Percentiles rank a stretch among this genome's conserved stretches.
Conservation (phyloP, 1,284 basidiomycete species). For the Malassezia nana region DNA sequence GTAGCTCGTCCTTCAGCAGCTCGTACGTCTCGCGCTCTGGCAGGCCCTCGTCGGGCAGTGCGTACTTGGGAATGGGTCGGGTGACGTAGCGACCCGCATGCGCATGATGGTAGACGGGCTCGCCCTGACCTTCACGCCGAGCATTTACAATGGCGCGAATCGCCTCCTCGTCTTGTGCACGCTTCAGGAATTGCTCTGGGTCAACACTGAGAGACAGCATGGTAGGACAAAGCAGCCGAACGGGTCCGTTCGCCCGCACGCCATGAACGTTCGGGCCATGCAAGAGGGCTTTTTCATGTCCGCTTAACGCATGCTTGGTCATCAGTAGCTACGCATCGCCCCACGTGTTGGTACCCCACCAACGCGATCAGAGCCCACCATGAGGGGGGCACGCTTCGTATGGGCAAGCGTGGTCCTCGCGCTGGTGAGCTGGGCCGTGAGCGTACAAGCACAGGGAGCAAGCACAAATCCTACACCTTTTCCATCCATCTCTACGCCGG, state of each 20-base stretch:
- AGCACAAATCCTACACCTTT: constrained; percentile 4
- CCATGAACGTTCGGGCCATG: neutral
- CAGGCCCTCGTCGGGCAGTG: constrained; percentile 49
- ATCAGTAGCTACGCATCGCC: neutral
- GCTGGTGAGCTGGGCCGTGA: neutral
- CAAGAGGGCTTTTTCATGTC: no score
- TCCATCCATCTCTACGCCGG: neutral
- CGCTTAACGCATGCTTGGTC: neutral
- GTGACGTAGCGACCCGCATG: constrained; percentile 40
- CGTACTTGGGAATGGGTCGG: constrained; percentile 48
- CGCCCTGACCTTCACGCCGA: constrained; percentile 1
- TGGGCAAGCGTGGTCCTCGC: neutral
- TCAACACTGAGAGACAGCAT: constrained; percentile 41
- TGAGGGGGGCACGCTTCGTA: neutral
- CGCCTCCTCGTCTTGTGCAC: constrained; percentile 33
- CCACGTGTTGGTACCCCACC: neutral
- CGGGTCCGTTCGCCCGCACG: no score
- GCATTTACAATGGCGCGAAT: constrained; percentile 23
- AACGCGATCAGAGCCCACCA: neutral
- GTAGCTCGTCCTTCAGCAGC: constrained; percentile 61
- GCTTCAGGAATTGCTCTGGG: constrained; percentile 32
- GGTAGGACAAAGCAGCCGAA: constrained; percentile 15
- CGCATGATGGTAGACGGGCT: constrained; percentile 18
- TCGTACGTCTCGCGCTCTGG: constrained; percentile 49
- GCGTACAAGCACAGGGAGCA: neutral